Percentiles rank a stretch among this genome's conserved stretches.
Conservation (phyloP, 208 protist species). For the Borovskyia barvae region DNA sequence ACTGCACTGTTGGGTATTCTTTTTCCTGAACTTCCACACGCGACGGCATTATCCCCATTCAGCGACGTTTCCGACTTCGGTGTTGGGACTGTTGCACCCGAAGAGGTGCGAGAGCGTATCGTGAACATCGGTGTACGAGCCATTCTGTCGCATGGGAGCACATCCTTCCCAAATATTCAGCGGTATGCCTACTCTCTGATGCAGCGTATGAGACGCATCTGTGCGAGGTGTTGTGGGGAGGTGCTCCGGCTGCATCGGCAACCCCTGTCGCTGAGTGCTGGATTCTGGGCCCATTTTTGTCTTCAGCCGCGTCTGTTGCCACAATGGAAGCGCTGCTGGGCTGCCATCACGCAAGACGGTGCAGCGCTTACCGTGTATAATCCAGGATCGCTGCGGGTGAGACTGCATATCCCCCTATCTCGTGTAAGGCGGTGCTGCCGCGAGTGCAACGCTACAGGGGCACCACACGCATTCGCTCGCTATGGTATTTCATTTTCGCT, state of each 20-base stretch:
- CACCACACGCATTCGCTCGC: constrained; percentile 30
- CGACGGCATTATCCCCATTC: too few relatives aligned
- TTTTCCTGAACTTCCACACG: neutral
- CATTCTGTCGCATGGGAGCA: too few relatives aligned
- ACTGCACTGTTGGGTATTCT: constrained; percentile 5
- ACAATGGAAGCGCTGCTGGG: constrained; percentile 61
- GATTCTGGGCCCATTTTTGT: constrained; percentile 64
- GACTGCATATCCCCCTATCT: constrained; percentile 21
- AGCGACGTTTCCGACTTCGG: too few relatives aligned
- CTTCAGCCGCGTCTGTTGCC: constrained; percentile 38
- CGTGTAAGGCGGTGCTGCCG: constrained; percentile 22
- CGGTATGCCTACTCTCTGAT: neutral
- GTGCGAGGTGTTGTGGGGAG: constrained; percentile 5
- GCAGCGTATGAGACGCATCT: constrained; percentile 12
- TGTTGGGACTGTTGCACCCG: too few relatives aligned
- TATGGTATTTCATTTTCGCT: constrained; percentile 54
- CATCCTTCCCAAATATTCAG: too few relatives aligned
- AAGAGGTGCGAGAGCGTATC: constrained; percentile 12
- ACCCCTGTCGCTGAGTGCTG: constrained; percentile 15
- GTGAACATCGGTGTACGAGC: too few relatives aligned
- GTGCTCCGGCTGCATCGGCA: constrained; percentile 19
- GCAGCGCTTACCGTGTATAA: constrained; percentile 23
- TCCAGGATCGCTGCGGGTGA: constrained; percentile 15
- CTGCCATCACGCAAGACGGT: constrained; percentile 9
- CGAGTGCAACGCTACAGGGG: constrained; percentile 13